These are phyloP conservation scores for Alternaria alternata DNA, from an alignment of 2,329 filamentous ascomycete genomes.

Conservation along the genomic window DNA sequence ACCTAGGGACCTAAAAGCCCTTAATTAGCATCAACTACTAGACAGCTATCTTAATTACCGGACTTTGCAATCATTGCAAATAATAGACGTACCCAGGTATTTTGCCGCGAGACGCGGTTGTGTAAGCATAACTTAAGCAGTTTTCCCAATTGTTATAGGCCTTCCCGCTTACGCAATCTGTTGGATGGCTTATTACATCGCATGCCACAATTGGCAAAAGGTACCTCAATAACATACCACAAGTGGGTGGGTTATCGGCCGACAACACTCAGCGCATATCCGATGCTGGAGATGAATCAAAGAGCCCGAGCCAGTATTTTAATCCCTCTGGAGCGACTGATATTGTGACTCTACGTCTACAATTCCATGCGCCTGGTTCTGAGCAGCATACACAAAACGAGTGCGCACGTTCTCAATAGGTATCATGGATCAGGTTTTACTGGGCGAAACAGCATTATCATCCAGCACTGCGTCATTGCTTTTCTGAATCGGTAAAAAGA, in stretches of 20 bases:
- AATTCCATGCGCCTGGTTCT: neutral
- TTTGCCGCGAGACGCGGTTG: neutral
- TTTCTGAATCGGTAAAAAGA: neutral
- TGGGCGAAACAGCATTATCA: neutral
- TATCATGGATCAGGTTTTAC: neutral
- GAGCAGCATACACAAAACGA: neutral
- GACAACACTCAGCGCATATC: neutral
- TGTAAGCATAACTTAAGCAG: neutral
- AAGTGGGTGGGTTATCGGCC: constrained; percentile 6
- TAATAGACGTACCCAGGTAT: neutral
- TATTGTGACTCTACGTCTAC: neutral
- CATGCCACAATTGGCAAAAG: neutral
- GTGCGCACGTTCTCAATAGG: neutral
- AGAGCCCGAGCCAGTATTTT: constrained; percentile 8
- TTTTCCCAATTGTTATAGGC: neutral
- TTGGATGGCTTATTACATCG: constrained; percentile 26
- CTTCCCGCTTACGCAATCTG: constrained; percentile 31
- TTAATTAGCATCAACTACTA: constrained; percentile 32
- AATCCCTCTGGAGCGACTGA: neutral
- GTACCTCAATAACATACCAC: constrained; percentile 1
- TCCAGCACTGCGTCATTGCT: neutral
- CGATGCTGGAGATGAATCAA: constrained; percentile 13
- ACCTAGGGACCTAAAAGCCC: constrained; percentile 3
- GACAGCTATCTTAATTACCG: constrained; percentile 34
- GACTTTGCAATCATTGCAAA: constrained; percentile 16